A percentile compares a stretch with the other conserved stretches of the same genome.
Conservation (phyloP, 805 yeast genomes). For the Candida awuae region DNA sequence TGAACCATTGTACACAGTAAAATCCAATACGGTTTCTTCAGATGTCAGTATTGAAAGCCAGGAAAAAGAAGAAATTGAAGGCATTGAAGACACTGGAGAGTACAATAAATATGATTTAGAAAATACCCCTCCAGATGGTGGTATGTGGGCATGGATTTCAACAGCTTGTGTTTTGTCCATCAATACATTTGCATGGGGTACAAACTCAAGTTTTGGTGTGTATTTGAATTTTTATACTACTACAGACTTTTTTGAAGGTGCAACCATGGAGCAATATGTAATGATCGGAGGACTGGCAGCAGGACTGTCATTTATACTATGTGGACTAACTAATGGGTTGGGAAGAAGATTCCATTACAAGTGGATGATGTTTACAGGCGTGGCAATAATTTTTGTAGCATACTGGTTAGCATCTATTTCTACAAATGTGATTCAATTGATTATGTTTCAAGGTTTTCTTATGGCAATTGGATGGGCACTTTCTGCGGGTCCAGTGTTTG, state of each 20-base stretch:
- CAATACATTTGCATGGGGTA: constrained; percentile 45
- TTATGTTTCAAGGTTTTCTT: constrained; percentile 42
- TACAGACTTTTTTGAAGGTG: constrained; percentile 37
- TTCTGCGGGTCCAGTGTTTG: constrained; percentile 27
- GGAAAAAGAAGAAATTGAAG: not conserved
- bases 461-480: constrained; percentile 37
- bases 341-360: constrained; percentile 45
- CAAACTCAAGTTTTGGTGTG: constrained; percentile 47
- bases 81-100: constrained; percentile 26
- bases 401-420: constrained; percentile 39
- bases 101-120: constrained; percentile 23
- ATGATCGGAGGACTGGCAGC: constrained; percentile 47
- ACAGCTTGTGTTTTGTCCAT: constrained; percentile 27
- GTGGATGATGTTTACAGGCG: constrained; percentile 36
- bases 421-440: constrained; percentile 35
- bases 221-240: constrained; percentile 41
- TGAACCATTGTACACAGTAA: not conserved
- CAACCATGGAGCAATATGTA: constrained; percentile 45
- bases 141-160: constrained; percentile 43
- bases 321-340: constrained; percentile 48
- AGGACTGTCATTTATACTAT: constrained; percentile 48
- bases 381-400: constrained; percentile 32
- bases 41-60: not conserved
- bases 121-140: constrained; percentile 37
- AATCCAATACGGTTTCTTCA: not conserved